phyloP scores from a whole-genome alignment of 2,329 filamentous ascomycete genomes.

The Allantophomopsis lycopodina region DNA sequence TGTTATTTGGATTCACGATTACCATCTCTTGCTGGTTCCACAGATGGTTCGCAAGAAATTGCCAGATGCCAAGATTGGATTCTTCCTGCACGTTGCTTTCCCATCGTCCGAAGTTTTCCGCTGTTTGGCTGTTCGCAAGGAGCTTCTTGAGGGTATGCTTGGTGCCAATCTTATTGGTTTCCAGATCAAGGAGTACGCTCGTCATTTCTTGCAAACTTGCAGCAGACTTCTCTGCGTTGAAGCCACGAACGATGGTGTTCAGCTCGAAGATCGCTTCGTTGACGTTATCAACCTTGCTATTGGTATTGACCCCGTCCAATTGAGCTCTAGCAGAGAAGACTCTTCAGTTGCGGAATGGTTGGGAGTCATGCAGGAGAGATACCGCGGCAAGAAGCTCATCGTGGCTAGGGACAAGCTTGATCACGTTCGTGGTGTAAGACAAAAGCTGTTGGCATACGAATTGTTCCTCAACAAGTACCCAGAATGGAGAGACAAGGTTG shows the following conservation, averaged over 20 bases:
- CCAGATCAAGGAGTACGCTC: slow-evolving; percentile 83
- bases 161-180: slow-evolving; percentile 89
- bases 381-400: slow-evolving; percentile 79
- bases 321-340: slow-evolving; percentile 57
- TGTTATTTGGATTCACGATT: slow-evolving; percentile 90
- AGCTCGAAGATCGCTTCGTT: slow-evolving; percentile 86
- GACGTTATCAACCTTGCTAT: slow-evolving; percentile 79
- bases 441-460: slow-evolving; percentile 83
- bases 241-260: slow-evolving; percentile 74
- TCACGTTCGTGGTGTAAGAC: slow-evolving; percentile 78
- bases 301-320: slow-evolving; percentile 73
- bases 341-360: slow-evolving; percentile 69
- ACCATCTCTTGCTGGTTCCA: slow-evolving; percentile 82
- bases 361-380: slow-evolving; percentile 65
- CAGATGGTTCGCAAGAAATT: slow-evolving; percentile 80
- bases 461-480: slow-evolving; percentile 90
- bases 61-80: slow-evolving; percentile 87
- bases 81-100: slow-evolving; percentile 91
- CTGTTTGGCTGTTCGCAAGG: slow-evolving; percentile 73
- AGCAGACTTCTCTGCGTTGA: slow-evolving; percentile 84
- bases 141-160: slow-evolving; percentile 83
- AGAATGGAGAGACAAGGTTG: slow-evolving; percentile 75
- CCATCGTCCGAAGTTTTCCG: slow-evolving; percentile 94
- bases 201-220: slow-evolving; percentile 92
- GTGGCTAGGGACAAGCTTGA: slow-evolving; percentile 92